Evolutionary conservation across 257 asterid species (phyloP), one percentile per base, ranked within the genome.

Genomic region (Datura wrightii): DNA sequence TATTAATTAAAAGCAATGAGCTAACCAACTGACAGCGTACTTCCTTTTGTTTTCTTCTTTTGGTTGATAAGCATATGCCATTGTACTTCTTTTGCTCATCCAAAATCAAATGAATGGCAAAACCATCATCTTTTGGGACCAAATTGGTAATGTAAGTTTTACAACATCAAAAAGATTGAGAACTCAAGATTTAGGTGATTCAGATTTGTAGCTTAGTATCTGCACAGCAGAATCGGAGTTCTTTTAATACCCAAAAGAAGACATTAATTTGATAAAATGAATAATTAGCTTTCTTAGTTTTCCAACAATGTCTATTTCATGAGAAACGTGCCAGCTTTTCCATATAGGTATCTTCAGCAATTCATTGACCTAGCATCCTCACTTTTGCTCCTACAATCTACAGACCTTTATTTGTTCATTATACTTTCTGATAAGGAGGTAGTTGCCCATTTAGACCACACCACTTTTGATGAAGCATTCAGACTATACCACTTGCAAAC

Each of bases 171-270:
- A 76, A n/a, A 36, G 37, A 62, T 31, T 70, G 46, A 76, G 18
- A 76, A 76, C 15, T 76, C 60, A 76, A 76, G 18, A 50, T 76
- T 74, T 50, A 76, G 44, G 82, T 50, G 81, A 34, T 24, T 74
- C 56, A 10, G 18, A 76, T 48, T 11, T 34, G 39, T 50, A 76
- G 62, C 82, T 50, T 76, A 24, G 82, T 50, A 76, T 48, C 46
- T 76, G 62, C 24, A 13, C 42, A 76, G 82, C 82, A 37, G 4
- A 62, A 76, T 3, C 82, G 50, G 14, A 50, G 11, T 6, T 13
- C 54, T 50, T 76, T 76, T 24, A 24, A 13, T 24, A 14, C 56
- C 46, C 39, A 31, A 50, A 36, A 48, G 24, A 76, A 76, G 80
- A 24, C 44, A 48, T 50, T 76, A 76, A 48, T 50, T 6, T 13